These are phyloP conservation scores for Naegleria fowleri DNA, from an alignment of 208 protist genomes.

Conservation along the genomic window DNA sequence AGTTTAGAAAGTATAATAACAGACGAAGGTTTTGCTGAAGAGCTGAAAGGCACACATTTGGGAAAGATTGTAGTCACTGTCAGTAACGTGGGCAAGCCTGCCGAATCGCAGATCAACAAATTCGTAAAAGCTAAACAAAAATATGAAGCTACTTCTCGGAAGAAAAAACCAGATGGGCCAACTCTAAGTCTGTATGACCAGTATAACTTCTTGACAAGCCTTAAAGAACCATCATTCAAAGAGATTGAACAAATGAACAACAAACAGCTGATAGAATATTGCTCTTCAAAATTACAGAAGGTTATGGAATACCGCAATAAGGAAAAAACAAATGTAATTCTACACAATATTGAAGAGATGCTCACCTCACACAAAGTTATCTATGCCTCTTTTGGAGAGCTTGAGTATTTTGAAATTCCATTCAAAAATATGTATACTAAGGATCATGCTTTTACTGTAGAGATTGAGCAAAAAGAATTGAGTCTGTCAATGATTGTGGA, in stretches of 20 bases:
- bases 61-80: neutral
- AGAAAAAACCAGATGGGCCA: neutral
- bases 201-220: neutral
- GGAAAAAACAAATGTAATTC: neutral
- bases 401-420: neutral
- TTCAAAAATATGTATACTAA: neutral
- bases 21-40: neutral
- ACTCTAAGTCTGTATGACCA: neutral
- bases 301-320: neutral
- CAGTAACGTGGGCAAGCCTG: neutral
- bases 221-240: neutral
- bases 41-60: neutral
- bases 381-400: neutral
- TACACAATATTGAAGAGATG: neutral
- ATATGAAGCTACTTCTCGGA: neutral
- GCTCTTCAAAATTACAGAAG: neutral
- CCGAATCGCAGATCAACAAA: neutral
- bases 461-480: neutral
- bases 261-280: neutral
- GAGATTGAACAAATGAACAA: neutral
- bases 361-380: neutral
- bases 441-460: neutral
- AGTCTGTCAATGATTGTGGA: neutral
- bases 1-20: neutral
- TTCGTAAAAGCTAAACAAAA: neutral